A percentile compares a stretch with the other conserved stretches of the same genome.
These are phyloP conservation scores for Podila minutissima DNA, from an alignment of 192 early-diverging fungal genomes.

Conservation along the genomic window DNA sequence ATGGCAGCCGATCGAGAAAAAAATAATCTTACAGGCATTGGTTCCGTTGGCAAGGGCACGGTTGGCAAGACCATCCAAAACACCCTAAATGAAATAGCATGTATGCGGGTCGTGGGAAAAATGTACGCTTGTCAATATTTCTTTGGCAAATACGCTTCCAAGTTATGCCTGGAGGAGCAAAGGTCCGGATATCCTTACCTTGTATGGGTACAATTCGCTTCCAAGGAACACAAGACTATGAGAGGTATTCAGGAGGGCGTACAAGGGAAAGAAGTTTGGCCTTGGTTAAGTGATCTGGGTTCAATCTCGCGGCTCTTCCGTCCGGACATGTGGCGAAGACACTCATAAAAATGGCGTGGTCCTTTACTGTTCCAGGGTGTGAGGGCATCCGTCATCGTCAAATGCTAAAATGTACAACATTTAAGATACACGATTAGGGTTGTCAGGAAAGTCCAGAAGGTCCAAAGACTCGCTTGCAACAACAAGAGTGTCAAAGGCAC, in stretches of 20 bases:
- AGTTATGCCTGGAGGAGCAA: neutral
- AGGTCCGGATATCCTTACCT: constrained; percentile 37
- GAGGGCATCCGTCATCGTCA: constrained; percentile 69
- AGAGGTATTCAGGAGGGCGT: neutral
- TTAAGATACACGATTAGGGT: neutral
- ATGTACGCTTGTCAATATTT: neutral
- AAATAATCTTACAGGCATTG: constrained; percentile 60
- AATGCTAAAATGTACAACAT: constrained; percentile 43
- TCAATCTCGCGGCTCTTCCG: neutral
- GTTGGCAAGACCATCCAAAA: constrained; percentile 71
- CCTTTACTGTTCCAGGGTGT: constrained; percentile 68
- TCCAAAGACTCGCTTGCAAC: too few species aligned
- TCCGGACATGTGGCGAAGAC: neutral
- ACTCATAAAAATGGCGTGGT: neutral
- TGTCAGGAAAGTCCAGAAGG: too few species aligned
- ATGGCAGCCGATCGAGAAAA: neutral
- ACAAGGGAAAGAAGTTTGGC: neutral
- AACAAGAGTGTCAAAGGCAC: too few species aligned
- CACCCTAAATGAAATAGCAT: constrained; percentile 49
- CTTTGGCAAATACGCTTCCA: too few species aligned
- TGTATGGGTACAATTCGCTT: constrained; percentile 67
- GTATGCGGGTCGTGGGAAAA: neutral
- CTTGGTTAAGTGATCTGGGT: neutral
- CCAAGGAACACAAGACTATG: constrained; percentile 68
- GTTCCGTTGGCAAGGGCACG: constrained; percentile 68